A percentile compares a stretch with the other conserved stretches of the same genome.
These are phyloP conservation scores for Claviceps africana DNA, from an alignment of 2,329 filamentous ascomycete species.

Conservation along the genomic window DNA sequence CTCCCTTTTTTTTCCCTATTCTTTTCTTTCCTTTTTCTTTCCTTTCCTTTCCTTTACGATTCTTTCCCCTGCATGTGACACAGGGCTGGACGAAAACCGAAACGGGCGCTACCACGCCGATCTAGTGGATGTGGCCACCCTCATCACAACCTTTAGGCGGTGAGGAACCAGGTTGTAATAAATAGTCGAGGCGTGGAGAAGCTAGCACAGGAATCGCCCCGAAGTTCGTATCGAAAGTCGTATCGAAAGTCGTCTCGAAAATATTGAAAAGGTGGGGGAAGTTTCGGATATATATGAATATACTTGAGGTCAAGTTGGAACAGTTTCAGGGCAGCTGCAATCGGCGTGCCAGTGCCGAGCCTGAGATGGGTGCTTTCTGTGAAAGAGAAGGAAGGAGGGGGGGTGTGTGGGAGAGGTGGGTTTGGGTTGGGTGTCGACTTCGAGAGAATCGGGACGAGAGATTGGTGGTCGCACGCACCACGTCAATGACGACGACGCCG, in stretches of 20 bases:
- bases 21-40: background rate
- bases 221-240: too few relatives aligned
- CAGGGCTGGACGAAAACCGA: background rate
- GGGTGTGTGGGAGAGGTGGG: background rate
- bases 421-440: background rate
- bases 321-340: background rate
- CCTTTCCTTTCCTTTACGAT: background rate
- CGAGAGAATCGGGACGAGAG: too few relatives aligned
- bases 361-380: background rate
- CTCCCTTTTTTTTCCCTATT: too few relatives aligned
- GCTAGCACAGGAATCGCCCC: background rate
- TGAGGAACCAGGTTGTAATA: background rate
- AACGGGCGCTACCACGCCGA: constrained; percentile 3
- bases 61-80: background rate
- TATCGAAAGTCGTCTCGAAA: background rate
- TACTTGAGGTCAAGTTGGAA: background rate
- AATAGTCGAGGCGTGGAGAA: background rate
- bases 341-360: background rate
- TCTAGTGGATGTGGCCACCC: background rate
- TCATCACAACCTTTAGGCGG: constrained; percentile 5
- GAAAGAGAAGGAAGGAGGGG: too few relatives aligned
- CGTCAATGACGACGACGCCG: background rate
- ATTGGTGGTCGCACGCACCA: background rate
- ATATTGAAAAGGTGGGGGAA: background rate
- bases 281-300: background rate